Evolutionary conservation across 805 yeast genomes (phyloP), one percentile per base, ranked within the genome.

Genomic region (Schizosaccharomyces lindneri): DNA sequence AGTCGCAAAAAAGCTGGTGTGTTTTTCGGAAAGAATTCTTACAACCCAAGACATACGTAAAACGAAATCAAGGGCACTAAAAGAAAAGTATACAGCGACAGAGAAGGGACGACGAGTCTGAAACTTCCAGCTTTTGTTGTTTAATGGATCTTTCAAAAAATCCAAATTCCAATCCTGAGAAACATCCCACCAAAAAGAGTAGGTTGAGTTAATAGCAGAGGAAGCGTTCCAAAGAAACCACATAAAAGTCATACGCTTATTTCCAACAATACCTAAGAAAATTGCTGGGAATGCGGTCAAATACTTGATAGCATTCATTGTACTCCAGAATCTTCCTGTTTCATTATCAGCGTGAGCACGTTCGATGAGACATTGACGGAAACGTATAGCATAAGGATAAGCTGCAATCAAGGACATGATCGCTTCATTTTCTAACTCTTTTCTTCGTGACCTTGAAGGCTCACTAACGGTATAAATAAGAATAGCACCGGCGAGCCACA

Each of bases 131-230:
- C 55, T 19, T 17, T 19, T 21, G 19, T 27, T 32, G 15, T 51
- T 32, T 13, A 43, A 55, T 36, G n/a, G 60, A 55, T 27, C 17
- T 29, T 21, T 51, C 13, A 51, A 74, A 7, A 84, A 67, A 13
- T 78, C 77, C 60, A 87, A 75, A 55, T 81, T 81, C 98, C 98
- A 93, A 73, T 93, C 99, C 77, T 81, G 80, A 60, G 78, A 78
- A 13, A 90, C 71, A 70, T 93, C 99, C 99, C 99, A 93, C 62
- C 80, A 73, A 63, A 87, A 85, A 15, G 95, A 79, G 70, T 85
- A 93, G 0, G 80, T 67, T 0, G 97, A 84, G 69, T 85, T 87
- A 51, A 85, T 67, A 0, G 82, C 68, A 63, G 77, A 81, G 66
- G 73, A 73, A 66, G 73, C 63, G n/a, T 70, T 66, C 70, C 74